Evolutionary conservation across 495 filamentous ascomycete genomes (phyloP), one percentile per base, ranked within the genome.

Genomic region (Xylaria bambusicola): DNA sequence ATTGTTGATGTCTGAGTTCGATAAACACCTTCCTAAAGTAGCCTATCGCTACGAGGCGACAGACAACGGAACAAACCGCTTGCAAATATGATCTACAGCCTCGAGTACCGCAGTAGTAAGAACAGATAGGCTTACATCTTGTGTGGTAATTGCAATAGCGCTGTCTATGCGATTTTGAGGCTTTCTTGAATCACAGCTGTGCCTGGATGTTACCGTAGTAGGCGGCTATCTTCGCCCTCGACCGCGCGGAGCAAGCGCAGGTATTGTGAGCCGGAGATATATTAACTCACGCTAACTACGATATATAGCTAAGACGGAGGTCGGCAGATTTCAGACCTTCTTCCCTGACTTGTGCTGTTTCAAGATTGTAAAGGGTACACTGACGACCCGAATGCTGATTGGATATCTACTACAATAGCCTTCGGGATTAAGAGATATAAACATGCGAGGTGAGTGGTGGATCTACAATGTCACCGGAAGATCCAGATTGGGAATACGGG

Each of bases 151-250:
- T 38, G 36, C 3, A 3, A 38, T 38, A 9, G 36, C 29, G 13
- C 36, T 38, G 3, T 15, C 6, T 38, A 15, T 10, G 13, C 36
- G 12, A 3, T 13, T 38, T 38, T 38, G 36, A 15, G 15, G 36
- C 7, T 38, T 38, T 38, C 21, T 26, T 24, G 8, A 45, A 44
- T n/a, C n/a, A 13, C 20, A 7, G 36, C 33, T 27, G 31, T 58
- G 35, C 45, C 56, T 33, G 35, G 40, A 51, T 58, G 45, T 36
- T 24, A 51, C 56, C 23, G 46, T 58, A n/a, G 47, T 36, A 58
- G 36, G 45, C 55, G 55, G 31, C 24, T 29, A 50, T 46, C 24
- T 20, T 42, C 36, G 42, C 36, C 51, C 18, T 53, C n/a, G 21
- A 29, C 36, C 23, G 36, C n/a, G n/a, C 42, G 36, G 35, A 53